Conservation (phyloP, 495 filamentous ascomycete genomes). For the Aeminium ludgeri region DNA sequence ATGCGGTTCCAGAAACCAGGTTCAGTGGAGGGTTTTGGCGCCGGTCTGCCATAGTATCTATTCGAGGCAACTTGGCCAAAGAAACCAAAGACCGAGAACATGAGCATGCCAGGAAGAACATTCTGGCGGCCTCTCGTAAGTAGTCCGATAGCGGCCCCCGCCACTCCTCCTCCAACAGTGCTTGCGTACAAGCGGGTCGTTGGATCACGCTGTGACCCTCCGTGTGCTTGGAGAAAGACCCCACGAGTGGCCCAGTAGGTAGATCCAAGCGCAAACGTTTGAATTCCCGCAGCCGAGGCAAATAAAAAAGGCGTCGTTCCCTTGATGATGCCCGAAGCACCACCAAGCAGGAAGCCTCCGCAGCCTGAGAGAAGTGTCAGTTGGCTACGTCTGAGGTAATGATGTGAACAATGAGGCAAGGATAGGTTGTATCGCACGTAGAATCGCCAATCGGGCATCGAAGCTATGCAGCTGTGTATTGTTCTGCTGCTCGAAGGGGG, state of each 20-base stretch:
- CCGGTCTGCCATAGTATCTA: constrained; percentile 27
- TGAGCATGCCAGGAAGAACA: constrained; percentile 41
- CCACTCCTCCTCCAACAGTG: constrained; percentile 48
- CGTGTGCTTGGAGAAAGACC: constrained; percentile 22
- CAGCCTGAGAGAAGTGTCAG: constrained; percentile 2
- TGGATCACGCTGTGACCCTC: no score
- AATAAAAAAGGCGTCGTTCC: constrained; percentile 51
- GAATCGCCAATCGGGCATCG: no score
- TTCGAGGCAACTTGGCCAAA: constrained; percentile 44
- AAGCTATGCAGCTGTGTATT: neutral
- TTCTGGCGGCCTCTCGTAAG: constrained; percentile 43
- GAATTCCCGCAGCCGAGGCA: constrained; percentile 51
- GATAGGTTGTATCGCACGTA: no score
- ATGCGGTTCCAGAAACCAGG: constrained; percentile 31
- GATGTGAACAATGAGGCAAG: no score
- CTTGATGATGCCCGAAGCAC: constrained; percentile 47
- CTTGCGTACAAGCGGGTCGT: constrained; percentile 29
- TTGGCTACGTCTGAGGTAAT: no score
- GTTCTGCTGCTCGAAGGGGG: no score
- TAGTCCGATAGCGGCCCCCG: constrained; percentile 45
- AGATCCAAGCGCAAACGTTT: constrained; percentile 63
- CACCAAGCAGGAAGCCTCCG: constrained; percentile 55
- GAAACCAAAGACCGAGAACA: constrained; percentile 47
- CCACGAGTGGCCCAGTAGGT: constrained; percentile 47
- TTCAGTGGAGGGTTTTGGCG: constrained; percentile 19